These are phyloP conservation scores for Pholiota microspora DNA, from an alignment of 768 basidiomycete genomes.

Conservation along the genomic window DNA sequence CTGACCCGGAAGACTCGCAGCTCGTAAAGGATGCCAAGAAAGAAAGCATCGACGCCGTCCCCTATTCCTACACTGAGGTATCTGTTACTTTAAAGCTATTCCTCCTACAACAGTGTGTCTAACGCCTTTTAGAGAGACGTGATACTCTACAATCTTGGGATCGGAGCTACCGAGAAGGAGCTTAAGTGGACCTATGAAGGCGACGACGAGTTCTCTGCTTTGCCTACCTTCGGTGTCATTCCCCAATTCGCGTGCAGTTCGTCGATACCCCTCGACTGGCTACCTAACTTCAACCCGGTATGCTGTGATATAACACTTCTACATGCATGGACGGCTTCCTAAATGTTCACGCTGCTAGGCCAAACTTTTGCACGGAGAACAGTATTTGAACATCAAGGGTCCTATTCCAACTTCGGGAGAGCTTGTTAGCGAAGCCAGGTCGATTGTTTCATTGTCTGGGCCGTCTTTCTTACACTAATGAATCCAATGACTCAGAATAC, in stretches of 20 bases:
- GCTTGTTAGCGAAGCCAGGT: conserved; percentile 74
- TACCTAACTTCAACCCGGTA: conserved; percentile 94
- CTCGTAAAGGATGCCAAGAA: conserved; percentile 84
- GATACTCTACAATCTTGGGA: conserved; percentile 91
- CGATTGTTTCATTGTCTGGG: conserved; percentile 18
- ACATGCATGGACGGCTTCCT: background rate
- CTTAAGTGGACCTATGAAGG: conserved; percentile 91
- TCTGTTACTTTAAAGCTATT: background rate
- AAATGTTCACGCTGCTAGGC: conserved; percentile 50
- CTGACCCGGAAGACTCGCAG: conserved; percentile 79
- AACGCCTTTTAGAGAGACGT: conserved; percentile 61
- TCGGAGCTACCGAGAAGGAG: conserved; percentile 92
- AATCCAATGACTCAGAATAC: conserved; percentile 44
- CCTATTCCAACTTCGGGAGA: conserved; percentile 85
- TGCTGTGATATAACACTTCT: background rate
- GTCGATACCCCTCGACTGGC: conserved; percentile 68
- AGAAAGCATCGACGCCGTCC: conserved; percentile 45
- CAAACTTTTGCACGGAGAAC: conserved; percentile 97
- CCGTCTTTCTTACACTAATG: background rate
- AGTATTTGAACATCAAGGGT: conserved; percentile 84
- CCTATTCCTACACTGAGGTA: conserved; percentile 76
- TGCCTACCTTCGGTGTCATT: conserved; percentile 95
- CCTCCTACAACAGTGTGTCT: background rate
- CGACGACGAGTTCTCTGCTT: conserved; percentile 77
- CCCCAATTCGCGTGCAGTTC: conserved; percentile 82